Percentiles rank a stretch among this genome's conserved stretches.
Conservation (phyloP, 2,329 filamentous ascomycete species). For the Fusarium sp. region DNA sequence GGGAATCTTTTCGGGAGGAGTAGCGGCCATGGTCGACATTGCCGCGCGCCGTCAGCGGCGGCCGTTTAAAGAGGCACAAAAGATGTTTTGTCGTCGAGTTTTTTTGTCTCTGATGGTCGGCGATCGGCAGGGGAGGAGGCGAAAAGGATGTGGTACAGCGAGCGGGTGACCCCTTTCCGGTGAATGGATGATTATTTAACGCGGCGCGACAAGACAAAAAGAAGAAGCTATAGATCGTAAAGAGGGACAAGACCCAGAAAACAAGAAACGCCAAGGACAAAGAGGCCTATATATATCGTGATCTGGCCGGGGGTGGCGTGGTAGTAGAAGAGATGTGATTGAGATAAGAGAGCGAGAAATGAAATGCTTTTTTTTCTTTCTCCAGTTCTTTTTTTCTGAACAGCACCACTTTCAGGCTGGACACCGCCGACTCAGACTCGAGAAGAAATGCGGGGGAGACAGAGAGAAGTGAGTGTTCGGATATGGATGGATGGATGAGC, state of each 20-base stretch:
- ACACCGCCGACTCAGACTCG: constrained; percentile 25
- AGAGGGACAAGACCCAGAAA: background rate
- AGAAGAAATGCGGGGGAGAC: constrained; percentile 43
- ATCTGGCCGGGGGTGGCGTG: background rate
- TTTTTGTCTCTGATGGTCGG: constrained; percentile 2
- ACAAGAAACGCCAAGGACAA: constrained; percentile 32
- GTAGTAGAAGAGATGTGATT: constrained; percentile 12
- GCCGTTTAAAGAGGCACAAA: constrained; percentile 20
- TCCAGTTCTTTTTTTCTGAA: constrained; percentile 18
- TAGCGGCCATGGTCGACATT: constrained; percentile 29
- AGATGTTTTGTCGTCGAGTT: background rate
- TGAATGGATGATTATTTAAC: background rate
- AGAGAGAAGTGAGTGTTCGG: background rate
- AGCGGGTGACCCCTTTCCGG: background rate
- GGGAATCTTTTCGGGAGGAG: constrained; percentile 28
- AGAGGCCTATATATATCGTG: constrained; percentile 19
- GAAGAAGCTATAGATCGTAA: background rate
- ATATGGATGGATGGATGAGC: background rate
- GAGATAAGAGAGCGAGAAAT: constrained; percentile 19
- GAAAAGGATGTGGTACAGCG: background rate
- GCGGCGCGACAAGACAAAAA: background rate
- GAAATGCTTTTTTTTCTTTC: constrained; percentile 14
- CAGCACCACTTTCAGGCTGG: background rate
- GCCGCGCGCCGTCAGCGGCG: constrained; percentile 25
- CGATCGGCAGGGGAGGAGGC: constrained; percentile 2